Base-by-base conservation (phyloP, 2,329 filamentous ascomycete species). In the Xenosphaeropsis pyriputrescens region DNA sequence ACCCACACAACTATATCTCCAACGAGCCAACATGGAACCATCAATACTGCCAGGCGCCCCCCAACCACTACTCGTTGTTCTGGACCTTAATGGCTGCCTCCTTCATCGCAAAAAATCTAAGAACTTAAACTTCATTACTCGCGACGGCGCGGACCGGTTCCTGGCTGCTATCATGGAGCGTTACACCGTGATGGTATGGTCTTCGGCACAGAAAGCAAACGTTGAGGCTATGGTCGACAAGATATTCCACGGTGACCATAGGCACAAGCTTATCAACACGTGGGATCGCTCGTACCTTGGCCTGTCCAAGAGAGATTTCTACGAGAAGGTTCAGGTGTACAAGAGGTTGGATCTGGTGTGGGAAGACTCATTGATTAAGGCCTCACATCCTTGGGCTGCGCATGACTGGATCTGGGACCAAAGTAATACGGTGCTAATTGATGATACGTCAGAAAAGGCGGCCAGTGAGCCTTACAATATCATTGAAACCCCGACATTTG, bases 11-110 rank as follows among this genome's bases (percentile, higher is more conserved):
- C 51, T 57, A 34, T 93, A 93, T 57, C 60, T 85, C n/a, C 38
- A 52, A 3, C 65, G 67, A 37, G 65, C 80, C 2, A 53, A 59
- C 4, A 47, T 60, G 12, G 48, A 60, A 1, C 65, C 73, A 0
- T 9, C 8, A 9, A 49, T 54, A 18, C 45, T 46, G 13, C 57
- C 70, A 3, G 30, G 57, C 0, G 36, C 56, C 1, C 70, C 77
- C 1, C 72, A 73, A 31, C 71, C 70, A 13, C 68, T 94, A 26
- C 74, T 98, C 16, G 66, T 98, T 36, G 72, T 96, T 34, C 72
- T 96, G 43, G 91, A 98, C 59, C 72, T 98, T 29, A 98, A 96
- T 57, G 91, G 91, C 44, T 95, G 89, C 0, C 68, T 98, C 1
- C 70, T 96, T 29, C 68, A 72, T 59, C 80, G 91, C 5, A 65